Conservation (phyloP, 1,284 basidiomycete species). For the Uromyces viciae-fabae region DNA sequence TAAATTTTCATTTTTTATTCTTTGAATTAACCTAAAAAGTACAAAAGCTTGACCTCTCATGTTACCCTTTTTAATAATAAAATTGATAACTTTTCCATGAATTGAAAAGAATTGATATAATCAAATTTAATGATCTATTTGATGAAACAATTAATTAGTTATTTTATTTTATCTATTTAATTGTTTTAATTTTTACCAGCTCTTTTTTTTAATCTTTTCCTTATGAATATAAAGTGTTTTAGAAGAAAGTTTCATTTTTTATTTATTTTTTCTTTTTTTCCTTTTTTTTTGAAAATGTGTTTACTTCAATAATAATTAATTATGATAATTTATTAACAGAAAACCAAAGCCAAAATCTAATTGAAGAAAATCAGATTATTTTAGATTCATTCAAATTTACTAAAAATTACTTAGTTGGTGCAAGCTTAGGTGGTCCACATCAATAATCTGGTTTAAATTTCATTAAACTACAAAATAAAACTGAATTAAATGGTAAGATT, state of each 20-base stretch:
- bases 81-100: conserved; percentile 87
- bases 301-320: too few species aligned
- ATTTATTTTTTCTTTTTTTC: too few species aligned
- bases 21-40: conserved; percentile 85
- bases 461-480: conserved; percentile 3
- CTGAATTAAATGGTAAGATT: conserved; percentile 18
- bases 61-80: conserved; percentile 81
- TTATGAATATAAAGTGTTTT: conserved; percentile 88
- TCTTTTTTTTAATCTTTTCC: conserved; percentile 89
- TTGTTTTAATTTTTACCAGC: conserved; percentile 58
- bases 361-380: too few species aligned
- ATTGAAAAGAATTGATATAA: conserved; percentile 86
- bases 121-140: conserved; percentile 70
- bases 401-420: background rate
- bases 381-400: background rate
- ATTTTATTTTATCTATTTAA: background rate
- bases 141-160: background rate
- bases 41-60: conserved; percentile 96
- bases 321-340: too few species aligned
- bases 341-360: too few species aligned
- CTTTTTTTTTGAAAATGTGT: too few species aligned
- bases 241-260: too few species aligned
- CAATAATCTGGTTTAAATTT: background rate
- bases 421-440: background rate
- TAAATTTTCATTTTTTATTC: too few species aligned